Conservation (phyloP, 169 alveolate species). For the Condylostoma magnum region DNA sequence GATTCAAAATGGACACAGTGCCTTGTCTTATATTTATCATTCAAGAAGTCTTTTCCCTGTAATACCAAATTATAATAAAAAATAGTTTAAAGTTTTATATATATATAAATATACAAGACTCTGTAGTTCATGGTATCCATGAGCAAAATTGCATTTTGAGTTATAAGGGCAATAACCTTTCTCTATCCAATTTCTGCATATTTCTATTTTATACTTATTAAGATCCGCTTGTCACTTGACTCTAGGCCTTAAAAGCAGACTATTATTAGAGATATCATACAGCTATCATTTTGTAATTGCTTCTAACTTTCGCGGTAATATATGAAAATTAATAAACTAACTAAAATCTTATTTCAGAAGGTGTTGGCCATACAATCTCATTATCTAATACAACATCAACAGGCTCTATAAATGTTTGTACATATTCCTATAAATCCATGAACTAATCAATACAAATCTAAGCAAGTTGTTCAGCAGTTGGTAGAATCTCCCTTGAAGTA, state of each 20-base stretch:
- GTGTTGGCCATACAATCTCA: conserved; percentile 30
- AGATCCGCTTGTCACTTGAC: too few relatives aligned
- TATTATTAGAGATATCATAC: too few relatives aligned
- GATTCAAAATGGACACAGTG: too few relatives aligned
- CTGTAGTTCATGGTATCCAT: background rate
- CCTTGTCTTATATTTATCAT: too few relatives aligned
- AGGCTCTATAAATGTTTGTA: background rate
- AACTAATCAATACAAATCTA: background rate
- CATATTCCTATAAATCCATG: background rate
- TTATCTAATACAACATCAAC: conserved; percentile 22
- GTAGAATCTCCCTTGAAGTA: conserved; percentile 3
- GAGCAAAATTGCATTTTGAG: background rate
- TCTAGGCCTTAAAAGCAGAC: too few relatives aligned
- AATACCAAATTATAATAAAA: too few relatives aligned
- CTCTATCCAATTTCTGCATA: background rate
- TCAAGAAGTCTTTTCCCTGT: too few relatives aligned
- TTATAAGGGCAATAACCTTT: background rate
- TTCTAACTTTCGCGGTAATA: too few relatives aligned
- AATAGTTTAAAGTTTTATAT: too few relatives aligned
- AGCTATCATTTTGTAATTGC: too few relatives aligned
- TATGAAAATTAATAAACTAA: too few relatives aligned
- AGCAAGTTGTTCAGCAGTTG: background rate
- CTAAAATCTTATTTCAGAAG: conserved; percentile 20
- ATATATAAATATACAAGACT: too few relatives aligned
- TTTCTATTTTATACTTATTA: background rate